phyloP scores from a whole-genome alignment of 352 stramenopile species.

The Thalassiosira hispida region DNA sequence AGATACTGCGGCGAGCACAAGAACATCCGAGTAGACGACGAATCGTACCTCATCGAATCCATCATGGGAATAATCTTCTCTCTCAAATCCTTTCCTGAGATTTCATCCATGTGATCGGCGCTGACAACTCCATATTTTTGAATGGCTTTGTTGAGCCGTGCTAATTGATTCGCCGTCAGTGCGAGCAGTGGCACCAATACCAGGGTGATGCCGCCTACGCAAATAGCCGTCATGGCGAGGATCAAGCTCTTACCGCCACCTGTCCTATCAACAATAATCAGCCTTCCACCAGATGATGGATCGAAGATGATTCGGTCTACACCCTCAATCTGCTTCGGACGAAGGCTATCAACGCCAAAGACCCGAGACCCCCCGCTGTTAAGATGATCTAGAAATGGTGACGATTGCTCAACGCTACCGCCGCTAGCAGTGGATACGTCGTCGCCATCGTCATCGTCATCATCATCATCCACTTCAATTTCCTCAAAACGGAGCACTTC shows the following conservation, averaged over 20 bases:
- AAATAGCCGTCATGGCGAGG: background rate
- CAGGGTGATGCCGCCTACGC: background rate
- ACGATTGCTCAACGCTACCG: no score
- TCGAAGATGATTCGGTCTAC: background rate
- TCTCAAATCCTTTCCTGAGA: background rate
- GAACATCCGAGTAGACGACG: constrained; percentile 12
- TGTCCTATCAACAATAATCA: constrained; percentile 14
- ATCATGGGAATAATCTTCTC: constrained; percentile 6
- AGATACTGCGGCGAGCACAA: constrained; percentile 23
- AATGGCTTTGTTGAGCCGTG: background rate
- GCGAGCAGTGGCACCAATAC: constrained; percentile 15
- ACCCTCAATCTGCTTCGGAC: background rate
- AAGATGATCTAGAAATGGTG: no score
- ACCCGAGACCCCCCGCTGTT: no score
- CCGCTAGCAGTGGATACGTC: no score
- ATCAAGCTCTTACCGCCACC: constrained; percentile 19
- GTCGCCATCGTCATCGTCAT: background rate
- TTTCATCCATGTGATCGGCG: constrained; percentile 22
- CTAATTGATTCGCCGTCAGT: constrained; percentile 5
- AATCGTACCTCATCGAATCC: background rate
- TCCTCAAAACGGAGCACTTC: background rate
- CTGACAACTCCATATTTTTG: background rate
- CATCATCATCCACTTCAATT: background rate
- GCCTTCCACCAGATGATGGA: background rate
- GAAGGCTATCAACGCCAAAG: no score